Conservation (phyloP, 163 green algal genomes). For the Chloromonas sp. region DNA sequence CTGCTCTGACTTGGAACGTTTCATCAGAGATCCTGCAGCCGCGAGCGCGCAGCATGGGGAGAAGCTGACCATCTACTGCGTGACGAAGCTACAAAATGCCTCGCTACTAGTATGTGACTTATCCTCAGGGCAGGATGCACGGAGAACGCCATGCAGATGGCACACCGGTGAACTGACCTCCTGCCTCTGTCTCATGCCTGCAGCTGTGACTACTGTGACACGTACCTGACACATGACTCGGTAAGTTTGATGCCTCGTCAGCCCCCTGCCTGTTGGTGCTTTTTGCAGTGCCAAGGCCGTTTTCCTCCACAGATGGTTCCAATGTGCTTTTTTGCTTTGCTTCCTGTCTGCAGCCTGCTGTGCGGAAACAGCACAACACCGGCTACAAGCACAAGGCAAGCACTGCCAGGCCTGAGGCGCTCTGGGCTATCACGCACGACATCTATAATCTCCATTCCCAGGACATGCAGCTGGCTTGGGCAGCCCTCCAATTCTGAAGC, state of each 20-base stretch:
- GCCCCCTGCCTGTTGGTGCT: background rate
- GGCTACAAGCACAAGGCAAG: conserved; percentile 89
- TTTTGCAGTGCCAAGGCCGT: background rate
- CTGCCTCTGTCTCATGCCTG: background rate
- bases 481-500: no score
- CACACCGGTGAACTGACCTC: no score
- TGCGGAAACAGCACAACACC: conserved; percentile 89
- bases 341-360: conserved; percentile 49
- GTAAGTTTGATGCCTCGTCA: conserved; percentile 3
- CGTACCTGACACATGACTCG: conserved; percentile 25
- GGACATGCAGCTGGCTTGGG: no score
- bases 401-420: conserved; percentile 4
- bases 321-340: background rate
- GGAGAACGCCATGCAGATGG: no score
- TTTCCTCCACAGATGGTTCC: no score
- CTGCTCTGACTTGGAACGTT: no score
- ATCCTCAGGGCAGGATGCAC: background rate
- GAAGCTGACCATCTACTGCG: no score
- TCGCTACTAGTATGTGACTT: conserved; percentile 5
- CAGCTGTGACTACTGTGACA: conserved; percentile 24
- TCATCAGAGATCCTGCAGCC: no score
- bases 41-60: no score
- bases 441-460: no score
- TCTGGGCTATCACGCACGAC: no score
- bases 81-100: background rate